Percentiles rank a stretch among this genome's conserved stretches.
phyloP scores from a whole-genome alignment of 2,329 filamentous ascomycete genomes.

The Xylariaceae sp. region DNA sequence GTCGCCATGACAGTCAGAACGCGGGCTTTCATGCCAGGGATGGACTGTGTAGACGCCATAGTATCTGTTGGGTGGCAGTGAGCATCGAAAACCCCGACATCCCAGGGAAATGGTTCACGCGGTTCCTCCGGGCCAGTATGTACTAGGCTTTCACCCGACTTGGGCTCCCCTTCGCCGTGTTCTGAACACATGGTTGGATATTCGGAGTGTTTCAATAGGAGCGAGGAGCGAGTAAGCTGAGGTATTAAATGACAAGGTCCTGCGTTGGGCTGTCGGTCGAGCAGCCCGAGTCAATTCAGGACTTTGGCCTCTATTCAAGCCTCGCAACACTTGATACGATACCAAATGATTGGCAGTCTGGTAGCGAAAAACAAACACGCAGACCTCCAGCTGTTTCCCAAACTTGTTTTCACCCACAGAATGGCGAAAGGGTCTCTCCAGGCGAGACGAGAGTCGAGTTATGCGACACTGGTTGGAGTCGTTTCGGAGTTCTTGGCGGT shows the following conservation, averaged over 20 bases:
- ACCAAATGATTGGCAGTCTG: not conserved
- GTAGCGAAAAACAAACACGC: not conserved
- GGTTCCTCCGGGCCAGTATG: slow-evolving; percentile 5
- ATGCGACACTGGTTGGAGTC: no score
- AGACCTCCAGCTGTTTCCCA: not conserved
- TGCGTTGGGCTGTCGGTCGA: not conserved
- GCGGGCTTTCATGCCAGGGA: slow-evolving; percentile 61
- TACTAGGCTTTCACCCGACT: slow-evolving; percentile 10
- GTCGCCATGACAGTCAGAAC: slow-evolving; percentile 73
- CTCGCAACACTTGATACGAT: not conserved
- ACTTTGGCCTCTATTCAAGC: not conserved
- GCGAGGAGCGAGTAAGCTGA: no score
- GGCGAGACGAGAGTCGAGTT: no score
- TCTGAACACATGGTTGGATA: slow-evolving; percentile 26
- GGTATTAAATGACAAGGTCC: not conserved
- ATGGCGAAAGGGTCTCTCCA: not conserved
- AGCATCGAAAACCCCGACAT: slow-evolving; percentile 66
- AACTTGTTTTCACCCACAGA: not conserved
- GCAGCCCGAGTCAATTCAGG: not conserved
- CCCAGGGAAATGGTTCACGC: slow-evolving; percentile 57
- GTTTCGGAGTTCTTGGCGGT: no score
- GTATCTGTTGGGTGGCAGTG: slow-evolving; percentile 83
- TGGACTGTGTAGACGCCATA: slow-evolving; percentile 53
- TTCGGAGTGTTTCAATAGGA: not conserved
- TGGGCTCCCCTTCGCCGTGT: slow-evolving; percentile 17